phyloP scores from a whole-genome alignment of 139 green algal species.

The Picochlorum sp. region DNA sequence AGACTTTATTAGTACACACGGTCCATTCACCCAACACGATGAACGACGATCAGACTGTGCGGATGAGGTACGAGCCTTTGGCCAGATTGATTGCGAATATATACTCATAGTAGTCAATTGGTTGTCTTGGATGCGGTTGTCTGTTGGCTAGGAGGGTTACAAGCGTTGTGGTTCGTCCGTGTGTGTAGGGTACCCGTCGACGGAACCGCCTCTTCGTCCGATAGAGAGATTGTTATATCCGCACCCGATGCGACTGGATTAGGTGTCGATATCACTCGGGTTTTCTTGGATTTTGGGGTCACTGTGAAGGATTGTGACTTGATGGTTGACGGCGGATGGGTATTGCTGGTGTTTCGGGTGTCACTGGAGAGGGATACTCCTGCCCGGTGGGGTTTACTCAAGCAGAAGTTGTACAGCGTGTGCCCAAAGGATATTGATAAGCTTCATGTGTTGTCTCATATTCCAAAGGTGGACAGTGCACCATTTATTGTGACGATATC shows the following conservation, averaged over 20 bases:
- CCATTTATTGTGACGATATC: slow-evolving; percentile 18
- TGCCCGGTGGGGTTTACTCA: slow-evolving; percentile 42
- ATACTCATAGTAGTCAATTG: no score
- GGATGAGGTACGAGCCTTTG: no score
- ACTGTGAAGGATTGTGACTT: slow-evolving; percentile 39
- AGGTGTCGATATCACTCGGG: slow-evolving; percentile 30
- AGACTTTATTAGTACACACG: no score
- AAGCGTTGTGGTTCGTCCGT: no score
- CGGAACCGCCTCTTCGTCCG: background rate
- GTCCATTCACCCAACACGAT: no score
- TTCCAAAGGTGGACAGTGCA: background rate
- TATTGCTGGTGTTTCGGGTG: slow-evolving; percentile 47
- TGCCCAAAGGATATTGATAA: slow-evolving; percentile 9
- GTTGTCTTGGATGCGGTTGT: no score
- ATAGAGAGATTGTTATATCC: slow-evolving; percentile 41
- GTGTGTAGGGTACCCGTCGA: no score
- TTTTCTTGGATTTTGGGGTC: slow-evolving; percentile 54
- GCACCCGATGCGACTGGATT: slow-evolving; percentile 46
- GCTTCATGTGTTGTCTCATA: background rate
- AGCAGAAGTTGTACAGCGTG: slow-evolving; percentile 8
- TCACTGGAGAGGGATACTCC: slow-evolving; percentile 16
- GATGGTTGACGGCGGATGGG: slow-evolving; percentile 46
- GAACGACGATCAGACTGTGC: no score
- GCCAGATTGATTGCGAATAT: no score
- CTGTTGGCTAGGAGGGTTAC: no score